Conservation (phyloP, 495 filamentous ascomycete species). For the Penicillium cataractarum region DNA sequence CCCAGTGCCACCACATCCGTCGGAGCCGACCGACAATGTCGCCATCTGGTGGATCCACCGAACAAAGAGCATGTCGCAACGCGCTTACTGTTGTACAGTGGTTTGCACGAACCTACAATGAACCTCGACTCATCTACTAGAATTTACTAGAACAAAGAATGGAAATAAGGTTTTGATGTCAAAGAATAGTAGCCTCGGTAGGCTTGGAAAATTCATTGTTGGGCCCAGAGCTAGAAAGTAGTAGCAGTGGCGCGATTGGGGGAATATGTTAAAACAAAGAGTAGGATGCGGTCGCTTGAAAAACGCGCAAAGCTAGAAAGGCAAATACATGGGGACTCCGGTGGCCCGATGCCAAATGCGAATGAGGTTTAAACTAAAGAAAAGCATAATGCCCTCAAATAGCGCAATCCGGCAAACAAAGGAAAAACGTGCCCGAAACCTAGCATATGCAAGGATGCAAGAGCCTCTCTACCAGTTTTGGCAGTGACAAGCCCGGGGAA, state of each 20-base stretch:
- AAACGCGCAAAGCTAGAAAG: background rate
- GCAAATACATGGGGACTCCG: constrained; percentile 18
- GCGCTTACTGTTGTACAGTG: no score
- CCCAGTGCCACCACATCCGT: constrained; percentile 2
- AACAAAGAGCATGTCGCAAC: background rate
- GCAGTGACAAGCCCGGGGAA: constrained; percentile 1
- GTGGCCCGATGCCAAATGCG: constrained; percentile 19
- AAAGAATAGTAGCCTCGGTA: constrained; percentile 11
- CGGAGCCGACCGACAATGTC: constrained; percentile 13
- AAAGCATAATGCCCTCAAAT: constrained; percentile 13
- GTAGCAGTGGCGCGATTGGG: constrained; percentile 30
- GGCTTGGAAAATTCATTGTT: constrained; percentile 24
- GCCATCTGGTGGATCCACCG: constrained; percentile 15
- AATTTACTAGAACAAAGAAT: background rate
- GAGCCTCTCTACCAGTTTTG: background rate
- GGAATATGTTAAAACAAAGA: constrained; percentile 15
- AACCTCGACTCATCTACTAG: constrained; percentile 1
- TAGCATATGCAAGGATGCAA: constrained; percentile 19
- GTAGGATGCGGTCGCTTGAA: constrained; percentile 1
- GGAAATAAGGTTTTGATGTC: constrained; percentile 8
- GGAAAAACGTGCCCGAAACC: constrained; percentile 16
- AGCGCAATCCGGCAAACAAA: constrained; percentile 20
- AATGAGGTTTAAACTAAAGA: constrained; percentile 9
- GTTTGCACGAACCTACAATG: background rate
- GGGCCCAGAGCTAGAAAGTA: constrained; percentile 32